These are phyloP conservation scores for Syzygium oleosum DNA, from an alignment of 345 rosid species.

Conservation along the genomic window DNA sequence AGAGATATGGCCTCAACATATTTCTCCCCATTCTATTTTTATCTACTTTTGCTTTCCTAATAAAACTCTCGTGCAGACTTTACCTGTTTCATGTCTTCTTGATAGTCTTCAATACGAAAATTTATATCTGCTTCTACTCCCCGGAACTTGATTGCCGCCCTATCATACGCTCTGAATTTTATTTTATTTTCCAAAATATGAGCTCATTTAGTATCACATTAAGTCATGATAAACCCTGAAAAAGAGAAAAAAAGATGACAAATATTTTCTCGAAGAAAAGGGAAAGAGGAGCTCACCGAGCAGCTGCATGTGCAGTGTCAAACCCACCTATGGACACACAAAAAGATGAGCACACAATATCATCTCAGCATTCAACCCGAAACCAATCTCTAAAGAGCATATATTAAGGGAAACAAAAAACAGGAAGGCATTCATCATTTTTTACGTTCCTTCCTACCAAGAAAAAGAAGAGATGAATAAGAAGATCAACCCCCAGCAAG, in stretches of 20 bases:
- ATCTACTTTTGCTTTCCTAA: neutral
- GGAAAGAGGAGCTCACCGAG: constrained; percentile 43
- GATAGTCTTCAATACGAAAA: constrained; percentile 74
- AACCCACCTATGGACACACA: constrained; percentile 71
- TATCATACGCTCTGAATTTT: constrained; percentile 74
- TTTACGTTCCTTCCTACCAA: neutral
- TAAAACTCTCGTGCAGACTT: neutral
- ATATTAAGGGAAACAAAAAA: neutral
- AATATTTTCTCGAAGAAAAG: neutral
- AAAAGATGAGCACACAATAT: neutral
- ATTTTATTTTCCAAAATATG: neutral
- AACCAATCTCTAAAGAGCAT: neutral
- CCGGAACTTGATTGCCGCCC: constrained; percentile 94
- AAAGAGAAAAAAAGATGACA: neutral
- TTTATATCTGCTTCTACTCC: constrained; percentile 95
- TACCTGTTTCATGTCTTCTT: constrained; percentile 90
- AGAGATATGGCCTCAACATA: neutral
- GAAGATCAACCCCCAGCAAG: neutral
- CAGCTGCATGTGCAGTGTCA: constrained; percentile 99
- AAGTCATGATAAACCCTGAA: neutral
- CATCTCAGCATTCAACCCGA: neutral
- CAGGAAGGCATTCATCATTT: neutral
- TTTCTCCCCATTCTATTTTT: neutral
- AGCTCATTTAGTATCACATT: neutral
- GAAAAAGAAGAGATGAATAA: neutral